A percentile compares a stretch with the other conserved stretches of the same genome.
These are phyloP conservation scores for Tinospora cordifolia DNA, from an alignment of 164 flowering plant genomes.

Conservation along the genomic window DNA sequence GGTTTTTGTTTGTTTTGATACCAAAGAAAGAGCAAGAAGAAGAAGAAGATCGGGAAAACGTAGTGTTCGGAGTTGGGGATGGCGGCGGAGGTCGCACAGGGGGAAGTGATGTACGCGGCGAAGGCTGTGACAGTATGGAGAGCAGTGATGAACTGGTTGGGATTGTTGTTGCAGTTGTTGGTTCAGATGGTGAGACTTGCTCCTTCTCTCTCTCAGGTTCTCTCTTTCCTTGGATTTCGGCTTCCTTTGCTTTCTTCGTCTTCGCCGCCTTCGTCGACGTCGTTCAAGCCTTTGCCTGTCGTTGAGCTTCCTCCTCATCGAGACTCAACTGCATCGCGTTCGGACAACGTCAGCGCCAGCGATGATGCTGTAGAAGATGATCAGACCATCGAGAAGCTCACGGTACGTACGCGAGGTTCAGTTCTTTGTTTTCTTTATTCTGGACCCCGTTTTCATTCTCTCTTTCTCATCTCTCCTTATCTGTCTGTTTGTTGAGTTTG, in stretches of 20 bases:
- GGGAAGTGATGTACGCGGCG: constrained; percentile 40
- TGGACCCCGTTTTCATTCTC: background rate
- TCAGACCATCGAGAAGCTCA: constrained; percentile 30
- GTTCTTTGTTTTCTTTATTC: background rate
- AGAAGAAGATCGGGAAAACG: background rate
- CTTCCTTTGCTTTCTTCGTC: constrained; percentile 12
- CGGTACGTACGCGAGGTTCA: constrained; percentile 21
- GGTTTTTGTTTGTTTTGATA: background rate
- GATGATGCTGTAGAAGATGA: constrained; percentile 11
- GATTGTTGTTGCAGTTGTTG: constrained; percentile 63
- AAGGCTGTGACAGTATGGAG: constrained; percentile 47
- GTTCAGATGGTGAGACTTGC: constrained; percentile 40
- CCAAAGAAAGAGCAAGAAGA: background rate
- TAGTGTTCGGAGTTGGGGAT: constrained; percentile 8
- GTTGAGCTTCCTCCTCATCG: constrained; percentile 36
- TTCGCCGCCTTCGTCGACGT: constrained; percentile 21
- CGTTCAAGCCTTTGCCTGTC: constrained; percentile 52
- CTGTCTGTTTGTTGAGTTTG: background rate
- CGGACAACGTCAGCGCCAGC: background rate
- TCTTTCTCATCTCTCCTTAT: too few species aligned
- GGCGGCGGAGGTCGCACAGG: constrained; percentile 25
- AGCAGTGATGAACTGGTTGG: constrained; percentile 57
- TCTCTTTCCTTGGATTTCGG: constrained; percentile 30
- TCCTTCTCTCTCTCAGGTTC: constrained; percentile 23
- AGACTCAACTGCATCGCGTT: constrained; percentile 7